Conservation (phyloP, 805 yeast species). For the Barnettozyma pratensis region DNA sequence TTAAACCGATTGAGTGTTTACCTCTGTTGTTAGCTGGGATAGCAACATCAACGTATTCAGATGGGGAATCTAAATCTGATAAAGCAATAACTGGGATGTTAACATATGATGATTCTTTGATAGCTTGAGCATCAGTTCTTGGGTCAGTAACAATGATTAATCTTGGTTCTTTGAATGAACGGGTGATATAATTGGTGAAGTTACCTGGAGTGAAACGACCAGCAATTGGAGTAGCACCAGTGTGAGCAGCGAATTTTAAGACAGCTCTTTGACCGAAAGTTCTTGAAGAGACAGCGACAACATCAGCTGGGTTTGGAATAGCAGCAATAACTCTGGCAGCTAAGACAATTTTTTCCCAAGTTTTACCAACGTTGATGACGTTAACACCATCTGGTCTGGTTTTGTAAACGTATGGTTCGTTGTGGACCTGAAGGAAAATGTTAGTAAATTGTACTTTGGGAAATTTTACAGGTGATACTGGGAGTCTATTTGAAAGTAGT, state of each 20-base stretch:
- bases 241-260: conserved; percentile 98
- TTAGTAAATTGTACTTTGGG: conserved; percentile 11
- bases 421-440: conserved; percentile 64
- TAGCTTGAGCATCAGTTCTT: conserved; percentile 99
- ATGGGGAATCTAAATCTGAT: conserved; percentile 97
- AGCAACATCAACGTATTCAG: conserved; percentile 98
- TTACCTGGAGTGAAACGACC: conserved; percentile 99
- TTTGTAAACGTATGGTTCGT: conserved; percentile 94
- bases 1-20: conserved; percentile 98
- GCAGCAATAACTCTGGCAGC: conserved; percentile 99
- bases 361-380: conserved; percentile 96
- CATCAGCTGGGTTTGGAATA: conserved; percentile 96
- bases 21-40: conserved; percentile 99
- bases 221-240: conserved; percentile 99
- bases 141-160: conserved; percentile 98
- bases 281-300: conserved; percentile 98
- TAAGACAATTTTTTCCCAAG: conserved; percentile 99
- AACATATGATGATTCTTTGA: conserved; percentile 99
- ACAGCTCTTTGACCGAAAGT: conserved; percentile 99
- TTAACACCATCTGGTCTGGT: conserved; percentile 99
- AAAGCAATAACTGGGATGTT: conserved; percentile 99
- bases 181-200: conserved; percentile 99
- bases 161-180: conserved; percentile 99
- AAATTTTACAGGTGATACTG: background rate
- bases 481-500: background rate